phyloP scores from a whole-genome alignment of 2,329 filamentous ascomycete species.

The Colletotrichum sp. region DNA sequence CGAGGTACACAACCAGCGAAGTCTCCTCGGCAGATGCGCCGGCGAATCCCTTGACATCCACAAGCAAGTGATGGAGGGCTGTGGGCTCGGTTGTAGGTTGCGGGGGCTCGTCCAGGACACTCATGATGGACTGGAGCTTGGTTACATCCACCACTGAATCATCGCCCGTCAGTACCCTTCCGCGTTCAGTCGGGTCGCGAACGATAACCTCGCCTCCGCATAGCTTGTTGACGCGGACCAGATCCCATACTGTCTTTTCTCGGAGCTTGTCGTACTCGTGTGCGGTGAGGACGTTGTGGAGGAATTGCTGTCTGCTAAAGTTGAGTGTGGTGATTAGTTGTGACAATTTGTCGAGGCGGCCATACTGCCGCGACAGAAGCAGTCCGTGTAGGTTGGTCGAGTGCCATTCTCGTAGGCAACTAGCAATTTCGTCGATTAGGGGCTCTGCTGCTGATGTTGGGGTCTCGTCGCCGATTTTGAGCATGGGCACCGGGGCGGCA shows the following conservation, averaged over 20 bases:
- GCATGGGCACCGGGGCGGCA: constrained; percentile 91
- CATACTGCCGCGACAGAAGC: constrained; percentile 82
- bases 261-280: constrained; percentile 82
- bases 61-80: constrained; percentile 78
- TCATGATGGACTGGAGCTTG: constrained; percentile 94
- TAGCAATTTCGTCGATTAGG: constrained; percentile 95
- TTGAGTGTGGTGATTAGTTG: constrained; percentile 84
- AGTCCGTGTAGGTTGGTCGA: constrained; percentile 95
- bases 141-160: constrained; percentile 94
- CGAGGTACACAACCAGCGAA: constrained; percentile 79
- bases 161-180: constrained; percentile 86
- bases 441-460: constrained; percentile 89
- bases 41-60: constrained; percentile 84
- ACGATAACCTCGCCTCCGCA: constrained; percentile 95
- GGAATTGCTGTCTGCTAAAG: constrained; percentile 82
- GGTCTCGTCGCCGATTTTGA: constrained; percentile 97
- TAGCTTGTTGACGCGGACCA: constrained; percentile 93
- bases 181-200: constrained; percentile 81
- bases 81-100: constrained; percentile 69
- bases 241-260: constrained; percentile 92
- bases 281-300: constrained; percentile 91
- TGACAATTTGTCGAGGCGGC: constrained; percentile 80
- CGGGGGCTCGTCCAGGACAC: constrained; percentile 84
- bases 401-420: constrained; percentile 97
- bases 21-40: constrained; percentile 78